Conservation (phyloP, 1,284 basidiomycete species). For the Moesziomyces sp. region DNA sequence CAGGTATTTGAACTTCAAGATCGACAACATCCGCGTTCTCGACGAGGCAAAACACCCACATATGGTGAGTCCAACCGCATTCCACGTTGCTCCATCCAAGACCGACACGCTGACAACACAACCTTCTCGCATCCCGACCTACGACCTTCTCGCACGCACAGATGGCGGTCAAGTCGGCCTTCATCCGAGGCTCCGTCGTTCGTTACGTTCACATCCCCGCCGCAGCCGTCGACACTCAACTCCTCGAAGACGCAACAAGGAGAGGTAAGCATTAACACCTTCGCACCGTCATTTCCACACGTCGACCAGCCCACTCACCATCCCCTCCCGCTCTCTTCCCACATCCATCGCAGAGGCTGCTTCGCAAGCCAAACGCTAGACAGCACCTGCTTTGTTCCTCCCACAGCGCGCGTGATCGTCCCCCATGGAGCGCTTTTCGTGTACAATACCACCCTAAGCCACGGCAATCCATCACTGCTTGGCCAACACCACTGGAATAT, state of each 20-base stretch:
- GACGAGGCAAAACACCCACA: slow-evolving; percentile 95
- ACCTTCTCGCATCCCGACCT: not conserved
- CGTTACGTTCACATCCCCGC: slow-evolving; percentile 95
- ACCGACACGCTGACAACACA: no score
- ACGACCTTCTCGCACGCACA: slow-evolving; percentile 67
- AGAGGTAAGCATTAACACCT: slow-evolving; percentile 72
- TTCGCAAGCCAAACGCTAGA: slow-evolving; percentile 41
- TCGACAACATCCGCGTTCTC: slow-evolving; percentile 91
- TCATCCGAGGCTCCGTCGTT: slow-evolving; percentile 97
- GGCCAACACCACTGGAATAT: not conserved
- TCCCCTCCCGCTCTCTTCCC: not conserved
- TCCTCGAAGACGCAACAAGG: slow-evolving; percentile 95
- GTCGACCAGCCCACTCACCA: not conserved
- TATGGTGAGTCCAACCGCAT: slow-evolving; percentile 76
- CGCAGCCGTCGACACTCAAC: slow-evolving; percentile 91
- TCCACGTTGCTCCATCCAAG: no score
- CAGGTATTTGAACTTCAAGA: slow-evolving; percentile 90
- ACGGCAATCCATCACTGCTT: not conserved
- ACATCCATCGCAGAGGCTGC: slow-evolving; percentile 33
- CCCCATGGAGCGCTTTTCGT: not conserved
- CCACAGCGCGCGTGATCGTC: not conserved
- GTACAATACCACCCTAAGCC: slow-evolving; percentile 18
- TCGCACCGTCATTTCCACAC: not conserved
- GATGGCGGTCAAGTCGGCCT: slow-evolving; percentile 99
- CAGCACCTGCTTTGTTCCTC: not conserved